These are phyloP conservation scores for Clitoria ternatea DNA, from an alignment of 306 rosid species.

Conservation along the genomic window DNA sequence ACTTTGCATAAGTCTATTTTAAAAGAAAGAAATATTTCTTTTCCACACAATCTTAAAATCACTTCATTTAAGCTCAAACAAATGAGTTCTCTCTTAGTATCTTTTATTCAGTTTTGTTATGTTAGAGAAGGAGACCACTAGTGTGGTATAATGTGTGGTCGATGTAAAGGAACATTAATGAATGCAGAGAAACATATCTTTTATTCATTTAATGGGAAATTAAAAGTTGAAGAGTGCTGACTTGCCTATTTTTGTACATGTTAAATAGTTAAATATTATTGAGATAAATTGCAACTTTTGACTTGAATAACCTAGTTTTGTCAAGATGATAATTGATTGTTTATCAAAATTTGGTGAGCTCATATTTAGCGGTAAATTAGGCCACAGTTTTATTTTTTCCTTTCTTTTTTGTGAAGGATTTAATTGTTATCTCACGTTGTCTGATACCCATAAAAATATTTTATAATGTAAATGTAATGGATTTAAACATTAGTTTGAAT, in stretches of 20 bases:
- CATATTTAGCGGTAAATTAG: not conserved
- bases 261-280: not conserved
- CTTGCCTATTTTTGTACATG: not conserved
- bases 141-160: not conserved
- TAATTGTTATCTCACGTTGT: constrained; percentile 12
- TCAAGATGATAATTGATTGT: not conserved
- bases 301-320: not conserved
- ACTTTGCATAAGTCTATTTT: not conserved
- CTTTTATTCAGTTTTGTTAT: not conserved
- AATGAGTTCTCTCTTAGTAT: not conserved
- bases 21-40: not conserved
- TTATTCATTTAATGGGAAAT: not conserved
- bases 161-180: not conserved
- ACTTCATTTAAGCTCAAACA: not conserved
- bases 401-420: constrained; percentile 12
- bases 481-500: constrained; percentile 22
- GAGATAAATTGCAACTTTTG: constrained; percentile 3
- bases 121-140: not conserved
- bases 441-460: not conserved
- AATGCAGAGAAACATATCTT: not conserved
- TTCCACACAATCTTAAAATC: not conserved
- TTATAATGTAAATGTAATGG: not conserved
- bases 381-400: not conserved
- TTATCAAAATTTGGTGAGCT: not conserved
- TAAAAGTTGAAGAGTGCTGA: not conserved